Percentiles rank a stretch among this genome's conserved stretches.
Evolutionary conservation across 257 asterid species (phyloP).

Genomic region (Henckelia pumila): DNA sequence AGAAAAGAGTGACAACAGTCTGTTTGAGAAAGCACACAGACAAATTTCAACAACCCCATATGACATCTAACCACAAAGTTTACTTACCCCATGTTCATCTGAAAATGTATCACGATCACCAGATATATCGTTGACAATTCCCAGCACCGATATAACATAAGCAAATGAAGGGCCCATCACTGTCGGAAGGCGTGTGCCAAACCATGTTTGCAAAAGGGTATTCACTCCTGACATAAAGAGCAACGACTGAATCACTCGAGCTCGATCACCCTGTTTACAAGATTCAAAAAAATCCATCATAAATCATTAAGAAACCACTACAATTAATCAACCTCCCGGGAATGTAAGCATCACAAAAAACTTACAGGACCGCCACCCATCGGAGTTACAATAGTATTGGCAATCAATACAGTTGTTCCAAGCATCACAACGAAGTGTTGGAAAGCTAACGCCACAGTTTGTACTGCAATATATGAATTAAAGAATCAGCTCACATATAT

Average conservation of each 20-base stretch:
- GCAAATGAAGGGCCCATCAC: constrained; percentile 97
- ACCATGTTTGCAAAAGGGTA: constrained; percentile 84
- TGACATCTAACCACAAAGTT: constrained; percentile 17
- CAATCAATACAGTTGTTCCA: constrained; percentile 86
- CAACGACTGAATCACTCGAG: constrained; percentile 85
- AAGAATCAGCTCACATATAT: not conserved
- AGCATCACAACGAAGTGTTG: constrained; percentile 98
- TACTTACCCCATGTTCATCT: constrained; percentile 62
- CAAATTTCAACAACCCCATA: constrained; percentile 3
- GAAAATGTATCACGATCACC: constrained; percentile 38
- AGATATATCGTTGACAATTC: constrained; percentile 64
- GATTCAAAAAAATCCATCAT: constrained; percentile 3
- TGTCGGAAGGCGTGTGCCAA: constrained; percentile 94
- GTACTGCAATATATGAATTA: constrained; percentile 51
- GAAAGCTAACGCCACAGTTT: constrained; percentile 65
- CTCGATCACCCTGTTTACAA: constrained; percentile 75
- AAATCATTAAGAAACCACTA: constrained; percentile 14
- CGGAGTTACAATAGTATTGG: constrained; percentile 67
- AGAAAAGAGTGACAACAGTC: constrained; percentile 4
- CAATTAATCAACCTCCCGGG: not conserved
- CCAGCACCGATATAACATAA: constrained; percentile 63
- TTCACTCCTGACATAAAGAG: constrained; percentile 90
- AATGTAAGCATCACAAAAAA: constrained; percentile 19
- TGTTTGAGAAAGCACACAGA: not conserved
- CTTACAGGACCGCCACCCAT: constrained; percentile 95